Conservation (phyloP, 2,329 filamentous ascomycete genomes). For the Botrytis squamosa region DNA sequence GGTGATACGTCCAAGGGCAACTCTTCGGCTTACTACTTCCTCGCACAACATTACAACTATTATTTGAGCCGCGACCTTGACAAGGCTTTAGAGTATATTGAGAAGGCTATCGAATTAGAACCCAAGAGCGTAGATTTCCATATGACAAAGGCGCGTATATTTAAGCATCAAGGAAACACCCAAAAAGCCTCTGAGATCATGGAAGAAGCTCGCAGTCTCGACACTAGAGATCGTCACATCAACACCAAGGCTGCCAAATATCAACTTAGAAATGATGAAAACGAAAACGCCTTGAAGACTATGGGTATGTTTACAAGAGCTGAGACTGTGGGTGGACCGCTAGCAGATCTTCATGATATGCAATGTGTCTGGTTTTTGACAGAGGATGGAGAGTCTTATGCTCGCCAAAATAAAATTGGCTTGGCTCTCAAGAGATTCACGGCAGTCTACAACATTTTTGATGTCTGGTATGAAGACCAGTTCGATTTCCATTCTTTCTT, state of each 20-base stretch:
- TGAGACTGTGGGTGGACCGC: constrained; percentile 80
- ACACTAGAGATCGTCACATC: constrained; percentile 92
- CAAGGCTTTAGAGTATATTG: constrained; percentile 79
- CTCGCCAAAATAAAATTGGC: constrained; percentile 76
- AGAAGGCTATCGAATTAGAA: constrained; percentile 77
- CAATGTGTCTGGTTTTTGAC: constrained; percentile 97
- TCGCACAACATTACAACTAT: constrained; percentile 97
- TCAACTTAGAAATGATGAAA: constrained; percentile 88
- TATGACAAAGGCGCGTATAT: constrained; percentile 93
- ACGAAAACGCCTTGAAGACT: constrained; percentile 79
- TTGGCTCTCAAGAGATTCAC: constrained; percentile 92
- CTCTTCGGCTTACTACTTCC: constrained; percentile 83
- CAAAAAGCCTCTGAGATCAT: constrained; percentile 81
- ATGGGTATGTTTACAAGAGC: constrained; percentile 94
- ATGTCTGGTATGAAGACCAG: constrained; percentile 96
- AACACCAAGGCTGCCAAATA: constrained; percentile 99
- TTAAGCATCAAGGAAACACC: constrained; percentile 82
- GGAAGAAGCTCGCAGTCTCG: constrained; percentile 81
- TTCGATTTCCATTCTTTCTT: constrained; percentile 99
- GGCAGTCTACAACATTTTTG: constrained; percentile 86
- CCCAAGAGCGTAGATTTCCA: constrained; percentile 85
- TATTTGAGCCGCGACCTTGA: constrained; percentile 77
- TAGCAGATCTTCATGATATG: constrained; percentile 94
- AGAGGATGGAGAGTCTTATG: constrained; percentile 88
- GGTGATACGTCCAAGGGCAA: constrained; percentile 62